Base-by-base conservation (phyloP, 2,329 filamentous ascomycete species). In the Nemania abortiva region DNA sequence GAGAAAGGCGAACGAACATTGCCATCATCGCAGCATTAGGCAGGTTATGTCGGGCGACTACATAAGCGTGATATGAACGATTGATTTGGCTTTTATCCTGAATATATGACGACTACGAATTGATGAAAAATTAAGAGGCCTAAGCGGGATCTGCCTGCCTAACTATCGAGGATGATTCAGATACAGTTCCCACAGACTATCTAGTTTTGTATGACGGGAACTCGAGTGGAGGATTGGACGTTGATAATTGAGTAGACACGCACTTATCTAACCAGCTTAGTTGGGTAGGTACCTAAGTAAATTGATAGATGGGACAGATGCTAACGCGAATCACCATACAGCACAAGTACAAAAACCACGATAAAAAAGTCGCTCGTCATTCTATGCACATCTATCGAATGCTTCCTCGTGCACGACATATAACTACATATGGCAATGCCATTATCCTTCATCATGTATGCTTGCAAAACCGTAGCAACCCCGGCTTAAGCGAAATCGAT, bases 401-500 rank as follows among this genome's bases (percentile, higher is more conserved):
- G 15, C 37, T 52, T 62, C 29, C 6, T 47, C 22, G 10, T 20
- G 15, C 31, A 37, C 31, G 18, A 31, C 50, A 53, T 53, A 29
- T 29, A 29, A 6, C 50, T 53, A 50, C 10, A 56, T 52, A 52
- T 54, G 31, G 34, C 20, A 6, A 27, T 50, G n/a, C 31, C 60
- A 58, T 27, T 34, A 15, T 20, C 10, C 15, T 29, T 60, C 42
- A 57, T 65, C 31, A 22, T 45, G 42, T 6, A 49, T 56, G 20
- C 55, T 45, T n/a, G 6, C 11, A 52, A 63, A 34, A 24, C 45
- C 27, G 52, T 22, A 9, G 29, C 20, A 20, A 34, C 20, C 22
- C 42, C 22, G 47, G 1, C 47, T n/a, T 70, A 83, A 22, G 77
- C 76, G 73, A 84, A 79, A 20, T 77, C 74, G 53, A 82, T 72